Conservation (phyloP, 257 asterid species). For the Prunella vulgaris region DNA sequence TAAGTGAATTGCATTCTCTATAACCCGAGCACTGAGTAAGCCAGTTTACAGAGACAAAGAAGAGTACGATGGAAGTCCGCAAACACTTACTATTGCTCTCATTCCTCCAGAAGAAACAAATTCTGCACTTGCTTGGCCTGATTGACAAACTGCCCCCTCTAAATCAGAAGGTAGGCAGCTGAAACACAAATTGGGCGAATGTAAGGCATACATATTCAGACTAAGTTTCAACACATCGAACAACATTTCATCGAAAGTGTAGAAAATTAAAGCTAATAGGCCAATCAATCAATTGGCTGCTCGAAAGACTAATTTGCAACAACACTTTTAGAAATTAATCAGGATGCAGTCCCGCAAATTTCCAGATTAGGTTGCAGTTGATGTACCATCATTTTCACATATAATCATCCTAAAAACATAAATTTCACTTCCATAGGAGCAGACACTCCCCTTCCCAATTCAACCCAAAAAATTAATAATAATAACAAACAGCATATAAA, state of each 20-base stretch:
- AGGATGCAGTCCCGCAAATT: not conserved
- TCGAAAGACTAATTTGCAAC: too few species aligned
- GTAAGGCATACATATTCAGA: not conserved
- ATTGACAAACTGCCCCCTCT: slow-evolving; percentile 93
- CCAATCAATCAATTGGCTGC: not conserved
- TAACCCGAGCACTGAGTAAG: not conserved
- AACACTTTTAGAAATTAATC: not conserved
- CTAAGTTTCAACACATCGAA: not conserved
- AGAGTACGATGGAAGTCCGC: not conserved
- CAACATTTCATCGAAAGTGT: too few species aligned
- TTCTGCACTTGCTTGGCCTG: slow-evolving; percentile 78
- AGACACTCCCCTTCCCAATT: not conserved
- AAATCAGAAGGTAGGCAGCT: slow-evolving; percentile 92
- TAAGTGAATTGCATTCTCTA: not conserved
- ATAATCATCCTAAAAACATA: not conserved
- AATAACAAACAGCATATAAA: not conserved
- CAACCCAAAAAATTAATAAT: not conserved
- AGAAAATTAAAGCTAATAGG: too few species aligned
- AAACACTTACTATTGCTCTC: slow-evolving; percentile 75
- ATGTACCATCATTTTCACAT: not conserved
- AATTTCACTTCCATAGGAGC: not conserved
- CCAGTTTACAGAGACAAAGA: not conserved
- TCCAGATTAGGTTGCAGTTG: too few species aligned
- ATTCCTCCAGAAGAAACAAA: slow-evolving; percentile 84
- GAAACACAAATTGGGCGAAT: slow-evolving; percentile 29